These are phyloP conservation scores for Saccharomycodes ludwigii DNA, from an alignment of 805 yeast genomes.

Conservation along the genomic window DNA sequence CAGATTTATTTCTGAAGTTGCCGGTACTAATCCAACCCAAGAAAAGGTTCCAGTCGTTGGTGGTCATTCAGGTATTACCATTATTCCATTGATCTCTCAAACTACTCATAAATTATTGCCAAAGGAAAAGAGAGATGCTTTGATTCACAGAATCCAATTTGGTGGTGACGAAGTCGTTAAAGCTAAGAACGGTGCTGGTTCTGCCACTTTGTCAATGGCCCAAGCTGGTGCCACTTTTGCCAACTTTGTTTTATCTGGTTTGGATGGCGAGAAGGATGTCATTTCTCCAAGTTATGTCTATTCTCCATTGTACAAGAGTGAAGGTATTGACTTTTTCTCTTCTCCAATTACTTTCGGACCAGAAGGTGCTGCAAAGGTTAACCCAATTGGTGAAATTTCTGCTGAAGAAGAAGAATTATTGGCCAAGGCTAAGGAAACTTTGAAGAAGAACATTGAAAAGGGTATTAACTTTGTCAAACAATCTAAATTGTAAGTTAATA, in stretches of 20 bases:
- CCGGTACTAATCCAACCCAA: conserved; percentile 51
- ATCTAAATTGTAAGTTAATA: conserved; percentile 22
- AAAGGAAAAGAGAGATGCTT: conserved; percentile 51
- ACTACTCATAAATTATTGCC: conserved; percentile 55
- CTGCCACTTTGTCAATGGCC: conserved; percentile 90
- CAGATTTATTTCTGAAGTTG: conserved; percentile 53
- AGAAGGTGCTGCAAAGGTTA: conserved; percentile 76
- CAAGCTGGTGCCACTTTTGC: conserved; percentile 78
- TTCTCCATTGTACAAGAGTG: conserved; percentile 68
- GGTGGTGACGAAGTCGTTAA: conserved; percentile 95
- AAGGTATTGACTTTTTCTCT: conserved; percentile 95
- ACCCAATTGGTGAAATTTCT: conserved; percentile 61
- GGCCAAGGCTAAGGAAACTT: conserved; percentile 74
- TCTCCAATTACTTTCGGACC: conserved; percentile 89
- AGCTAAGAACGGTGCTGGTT: conserved; percentile 90
- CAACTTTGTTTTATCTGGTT: conserved; percentile 50
- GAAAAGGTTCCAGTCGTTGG: conserved; percentile 85
- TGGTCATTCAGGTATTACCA: conserved; percentile 95
- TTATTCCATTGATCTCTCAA: conserved; percentile 86
- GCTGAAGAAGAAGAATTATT: conserved; percentile 78
- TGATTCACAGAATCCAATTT: conserved; percentile 82
- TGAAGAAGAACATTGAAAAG: conserved; percentile 83
- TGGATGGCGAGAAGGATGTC: conserved; percentile 50
- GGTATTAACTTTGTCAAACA: conserved; percentile 79
- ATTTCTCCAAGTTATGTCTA: conserved; percentile 65